A percentile compares a stretch with the other conserved stretches of the same genome.
Conservation (phyloP, 805 yeast species). For the Kuraishia borneana region DNA sequence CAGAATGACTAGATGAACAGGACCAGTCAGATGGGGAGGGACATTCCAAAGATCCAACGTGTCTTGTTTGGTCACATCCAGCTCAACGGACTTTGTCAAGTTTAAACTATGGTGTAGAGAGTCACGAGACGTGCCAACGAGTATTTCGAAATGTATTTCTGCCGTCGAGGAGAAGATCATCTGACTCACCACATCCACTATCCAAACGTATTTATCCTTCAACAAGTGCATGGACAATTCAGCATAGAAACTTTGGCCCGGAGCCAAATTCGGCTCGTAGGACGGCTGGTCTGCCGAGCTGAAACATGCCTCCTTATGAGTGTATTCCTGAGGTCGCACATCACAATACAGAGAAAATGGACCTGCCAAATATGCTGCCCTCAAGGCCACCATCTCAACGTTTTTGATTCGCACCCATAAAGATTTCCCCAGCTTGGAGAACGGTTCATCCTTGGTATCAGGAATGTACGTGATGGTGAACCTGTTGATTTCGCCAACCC, state of each 20-base stretch:
- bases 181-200: slow-evolving; percentile 72
- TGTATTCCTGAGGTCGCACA: slow-evolving; percentile 56
- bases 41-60: slow-evolving; percentile 69
- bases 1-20: slow-evolving; percentile 72
- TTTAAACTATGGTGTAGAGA: slow-evolving; percentile 14
- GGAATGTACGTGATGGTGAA: slow-evolving; percentile 41
- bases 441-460: slow-evolving; percentile 8
- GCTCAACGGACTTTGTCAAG: slow-evolving; percentile 16
- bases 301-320: slow-evolving; percentile 38
- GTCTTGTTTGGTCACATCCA: slow-evolving; percentile 41
- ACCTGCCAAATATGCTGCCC: slow-evolving; percentile 83
- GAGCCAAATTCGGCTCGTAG: slow-evolving; percentile 59
- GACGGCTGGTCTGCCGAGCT: slow-evolving; percentile 71
- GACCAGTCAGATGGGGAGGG: slow-evolving; percentile 39
- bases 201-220: slow-evolving; percentile 56
- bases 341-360: slow-evolving; percentile 84
- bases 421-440: slow-evolving; percentile 4
- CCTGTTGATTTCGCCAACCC: slow-evolving; percentile 50
- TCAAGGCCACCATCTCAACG: slow-evolving; percentile 54
- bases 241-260: slow-evolving; percentile 52
- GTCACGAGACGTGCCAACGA: slow-evolving; percentile 36
- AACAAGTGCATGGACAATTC: slow-evolving; percentile 58
- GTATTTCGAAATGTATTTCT: slow-evolving; percentile 54
- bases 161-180: slow-evolving; percentile 62
- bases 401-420: slow-evolving; percentile 57